These are phyloP conservation scores for Plasmodium inui DNA, from an alignment of 169 alveolate genomes.

Conservation along the genomic window DNA sequence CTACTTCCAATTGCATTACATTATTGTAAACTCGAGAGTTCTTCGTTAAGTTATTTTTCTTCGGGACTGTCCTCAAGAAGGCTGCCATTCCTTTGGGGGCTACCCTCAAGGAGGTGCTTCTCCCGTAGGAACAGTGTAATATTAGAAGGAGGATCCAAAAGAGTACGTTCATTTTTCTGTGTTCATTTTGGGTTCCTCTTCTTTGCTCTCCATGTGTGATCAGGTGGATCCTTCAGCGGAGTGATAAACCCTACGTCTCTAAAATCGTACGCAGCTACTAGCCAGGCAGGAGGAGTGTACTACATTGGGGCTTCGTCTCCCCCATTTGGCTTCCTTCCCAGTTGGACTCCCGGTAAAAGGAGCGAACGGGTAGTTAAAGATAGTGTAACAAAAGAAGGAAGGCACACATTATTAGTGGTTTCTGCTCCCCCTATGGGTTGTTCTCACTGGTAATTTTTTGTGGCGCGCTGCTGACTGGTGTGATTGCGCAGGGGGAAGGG, in stretches of 20 bases:
- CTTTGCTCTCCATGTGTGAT: neutral
- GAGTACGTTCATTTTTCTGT: constrained; percentile 43
- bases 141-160: neutral
- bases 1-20: constrained; percentile 14
- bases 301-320: neutral
- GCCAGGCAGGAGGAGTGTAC: neutral
- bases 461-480: neutral
- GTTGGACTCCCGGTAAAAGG: neutral
- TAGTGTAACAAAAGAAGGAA: neutral
- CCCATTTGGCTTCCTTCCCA: neutral
- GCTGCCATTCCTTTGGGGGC: neutral
- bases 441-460: neutral
- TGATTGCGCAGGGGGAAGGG: neutral
- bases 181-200: constrained; percentile 12
- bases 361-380: neutral
- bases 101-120: constrained; percentile 24
- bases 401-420: neutral
- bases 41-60: neutral
- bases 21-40: constrained; percentile 19
- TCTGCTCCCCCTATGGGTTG: neutral
- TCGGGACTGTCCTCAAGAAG: neutral
- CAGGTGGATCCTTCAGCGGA: neutral
- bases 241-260: neutral
- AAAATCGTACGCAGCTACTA: neutral
- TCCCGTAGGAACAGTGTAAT: constrained; percentile 8